Evolutionary conservation across 768 basidiomycete species (phyloP).

Genomic region (Mrakia gelida): DNA sequence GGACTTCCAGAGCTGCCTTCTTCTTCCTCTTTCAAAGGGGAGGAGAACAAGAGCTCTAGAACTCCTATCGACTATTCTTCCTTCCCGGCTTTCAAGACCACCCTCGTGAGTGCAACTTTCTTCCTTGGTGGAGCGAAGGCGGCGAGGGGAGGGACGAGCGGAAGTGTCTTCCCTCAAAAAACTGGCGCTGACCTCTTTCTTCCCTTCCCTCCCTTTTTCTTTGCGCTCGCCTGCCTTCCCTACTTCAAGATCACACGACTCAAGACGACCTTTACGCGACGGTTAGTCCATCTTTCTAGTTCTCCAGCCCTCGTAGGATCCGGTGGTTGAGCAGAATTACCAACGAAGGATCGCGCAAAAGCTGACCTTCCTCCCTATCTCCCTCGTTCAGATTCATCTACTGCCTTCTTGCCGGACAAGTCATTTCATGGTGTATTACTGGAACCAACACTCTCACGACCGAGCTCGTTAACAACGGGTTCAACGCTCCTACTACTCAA

Average conservation of each 20-base stretch:
- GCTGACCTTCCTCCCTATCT: not conserved
- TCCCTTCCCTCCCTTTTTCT: not conserved
- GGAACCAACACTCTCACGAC: slow-evolving; percentile 84
- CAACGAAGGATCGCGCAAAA: not conserved
- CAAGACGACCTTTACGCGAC: not conserved
- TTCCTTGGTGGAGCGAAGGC: not conserved
- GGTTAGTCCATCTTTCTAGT: not conserved
- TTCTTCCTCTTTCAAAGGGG: not conserved
- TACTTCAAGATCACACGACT: not conserved
- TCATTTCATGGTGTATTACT: slow-evolving; percentile 81
- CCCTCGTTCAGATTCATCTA: slow-evolving; percentile 4
- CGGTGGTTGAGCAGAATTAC: too few species aligned
- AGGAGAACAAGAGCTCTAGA: not conserved
- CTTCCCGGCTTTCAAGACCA: not conserved
- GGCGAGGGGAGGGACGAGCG: not conserved
- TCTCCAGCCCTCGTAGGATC: not conserved
- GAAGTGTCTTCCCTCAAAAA: not conserved
- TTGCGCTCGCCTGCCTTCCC: not conserved
- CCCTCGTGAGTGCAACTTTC: not conserved
- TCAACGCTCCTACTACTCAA: slow-evolving; percentile 74
- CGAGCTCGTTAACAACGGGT: slow-evolving; percentile 64
- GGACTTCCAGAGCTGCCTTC: not conserved
- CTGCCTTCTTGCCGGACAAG: slow-evolving; percentile 57
- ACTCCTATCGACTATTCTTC: not conserved
- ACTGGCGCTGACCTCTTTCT: not conserved